Base-by-base conservation (phyloP, 805 yeast species). In the Candida sakaeoensis region DNA sequence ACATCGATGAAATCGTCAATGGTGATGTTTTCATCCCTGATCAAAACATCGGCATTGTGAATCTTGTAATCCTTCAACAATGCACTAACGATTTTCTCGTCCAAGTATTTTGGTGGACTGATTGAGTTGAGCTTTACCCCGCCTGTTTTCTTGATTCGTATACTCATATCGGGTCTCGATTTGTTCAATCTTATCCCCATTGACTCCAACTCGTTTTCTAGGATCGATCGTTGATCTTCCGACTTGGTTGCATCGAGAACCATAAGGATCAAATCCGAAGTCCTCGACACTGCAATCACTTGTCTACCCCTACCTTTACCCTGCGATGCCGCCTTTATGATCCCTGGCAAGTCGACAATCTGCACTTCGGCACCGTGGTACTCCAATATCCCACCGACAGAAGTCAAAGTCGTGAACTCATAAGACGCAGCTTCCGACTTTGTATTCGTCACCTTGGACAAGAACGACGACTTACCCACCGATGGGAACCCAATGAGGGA, bases 231-330 rank as follows among this genome's bases (percentile, higher is more conserved):
- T 61, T 91, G 99, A 52, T 90, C 89, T 21, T 80, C 81, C 21
- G 95, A 86, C 59, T 93, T 93, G 2, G 99, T 91, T 1, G 98
- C 96, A 64, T 91, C 99, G 48, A 91, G 65, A 40, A 91, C 89
- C 95, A 91, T 93, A 55, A 91, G 66, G 45, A 91, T 82, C 55
- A 91, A 68, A 57, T 93, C 98, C 0, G 96, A 89, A 0, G 98
- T 91, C 60, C 93, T 83, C 0, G 97, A 95, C 0, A 96, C 93
- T 2, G 98, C 85, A 48, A 91, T 90, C 30, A 93, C 98, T 61
- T 93, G 98, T 53, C 96, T 76, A 42, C 98, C 98, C 61, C 99
- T 79, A 52, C 99, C 99, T 62, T 90, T 90, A 54, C 98, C 98
- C 57, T 87, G 96, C 25, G 95, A 75, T 3, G 98, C 98, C 32